Evolutionary conservation across 345 rosid genomes (phyloP).

Genomic region (Brassica incana): DNA sequence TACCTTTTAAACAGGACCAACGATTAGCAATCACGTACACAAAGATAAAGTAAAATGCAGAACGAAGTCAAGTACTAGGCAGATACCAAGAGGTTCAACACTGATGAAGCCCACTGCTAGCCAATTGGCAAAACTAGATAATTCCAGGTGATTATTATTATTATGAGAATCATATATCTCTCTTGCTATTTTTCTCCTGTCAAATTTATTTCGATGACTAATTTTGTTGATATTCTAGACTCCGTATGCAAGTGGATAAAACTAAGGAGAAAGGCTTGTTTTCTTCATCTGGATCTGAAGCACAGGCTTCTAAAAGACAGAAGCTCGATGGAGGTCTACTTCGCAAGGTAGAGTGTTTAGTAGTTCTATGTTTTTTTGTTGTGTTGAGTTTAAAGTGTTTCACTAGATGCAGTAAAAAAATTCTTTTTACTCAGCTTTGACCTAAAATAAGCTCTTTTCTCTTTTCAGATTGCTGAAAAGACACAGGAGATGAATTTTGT

Average conservation of each 20-base stretch:
- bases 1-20: slow-evolving; percentile 45
- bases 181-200: not conserved
- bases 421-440: not conserved
- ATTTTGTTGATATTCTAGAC: slow-evolving; percentile 27
- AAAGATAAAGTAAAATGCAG: slow-evolving; percentile 43
- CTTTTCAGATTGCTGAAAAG: slow-evolving; percentile 59
- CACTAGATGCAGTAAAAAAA: not conserved
- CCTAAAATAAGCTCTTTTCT: slow-evolving; percentile 19
- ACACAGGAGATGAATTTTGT: slow-evolving; percentile 60
- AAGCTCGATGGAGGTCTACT: slow-evolving; percentile 87
- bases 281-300: slow-evolving; percentile 58
- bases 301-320: slow-evolving; percentile 93
- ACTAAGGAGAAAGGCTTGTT: slow-evolving; percentile 47
- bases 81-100: slow-evolving; percentile 72
- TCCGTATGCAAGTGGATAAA: slow-evolving; percentile 35
- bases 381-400: not conserved
- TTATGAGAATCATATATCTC: not conserved
- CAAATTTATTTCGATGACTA: not conserved
- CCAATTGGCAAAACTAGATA: slow-evolving; percentile 75
- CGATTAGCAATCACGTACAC: slow-evolving; percentile 39
- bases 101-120: slow-evolving; percentile 96
- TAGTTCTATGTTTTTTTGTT: not conserved
- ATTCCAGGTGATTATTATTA: slow-evolving; percentile 52
- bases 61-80: slow-evolving; percentile 44
- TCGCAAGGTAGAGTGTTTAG: slow-evolving; percentile 54